These are phyloP conservation scores for Monilinia vaccinii-corymbosi DNA, from an alignment of 2,329 filamentous ascomycete species.

Conservation along the genomic window DNA sequence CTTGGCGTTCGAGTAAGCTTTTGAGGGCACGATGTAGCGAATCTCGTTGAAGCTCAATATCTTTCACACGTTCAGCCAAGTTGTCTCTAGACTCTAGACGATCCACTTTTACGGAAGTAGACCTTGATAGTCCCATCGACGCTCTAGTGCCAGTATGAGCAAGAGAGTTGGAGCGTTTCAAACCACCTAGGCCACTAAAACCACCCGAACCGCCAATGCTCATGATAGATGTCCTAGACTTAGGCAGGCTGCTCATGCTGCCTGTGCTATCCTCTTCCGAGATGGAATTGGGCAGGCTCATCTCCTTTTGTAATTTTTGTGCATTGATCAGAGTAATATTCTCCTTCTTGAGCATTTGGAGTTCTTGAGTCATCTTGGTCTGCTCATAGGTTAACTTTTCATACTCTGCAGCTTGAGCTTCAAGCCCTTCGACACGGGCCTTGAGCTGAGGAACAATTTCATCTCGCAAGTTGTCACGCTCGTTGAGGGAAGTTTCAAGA, in stretches of 20 bases:
- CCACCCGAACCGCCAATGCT: conserved; percentile 22
- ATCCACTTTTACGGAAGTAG: conserved; percentile 39
- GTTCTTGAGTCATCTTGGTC: conserved; percentile 78
- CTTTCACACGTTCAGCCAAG: conserved; percentile 73
- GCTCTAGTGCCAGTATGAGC: conserved; percentile 33
- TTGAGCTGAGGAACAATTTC: conserved; percentile 75
- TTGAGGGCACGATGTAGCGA: conserved; percentile 82
- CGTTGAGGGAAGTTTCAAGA: conserved; percentile 71
- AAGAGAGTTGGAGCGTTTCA: conserved; percentile 59
- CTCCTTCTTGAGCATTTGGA: conserved; percentile 59
- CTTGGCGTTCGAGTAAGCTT: conserved; percentile 75
- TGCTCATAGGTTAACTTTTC: conserved; percentile 71
- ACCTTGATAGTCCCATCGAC: conserved; percentile 44
- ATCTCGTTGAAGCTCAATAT: conserved; percentile 88
- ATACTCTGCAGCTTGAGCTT: conserved; percentile 62
- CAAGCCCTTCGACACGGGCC: conserved; percentile 68
- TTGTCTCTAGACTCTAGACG: conserved; percentile 49
- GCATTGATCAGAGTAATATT: conserved; percentile 44
- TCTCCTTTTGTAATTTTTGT: conserved; percentile 39
- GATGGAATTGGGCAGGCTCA: conserved; percentile 47
- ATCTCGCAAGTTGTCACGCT: conserved; percentile 85
- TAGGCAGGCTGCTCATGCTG: conserved; percentile 15
- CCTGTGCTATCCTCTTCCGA: conserved; percentile 43
- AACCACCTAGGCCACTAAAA: conserved; percentile 28
- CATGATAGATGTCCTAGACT: conserved; percentile 12